A percentile compares a stretch with the other conserved stretches of the same genome.
phyloP scores from a whole-genome alignment of 768 basidiomycete genomes.

The Galerina marginata region DNA sequence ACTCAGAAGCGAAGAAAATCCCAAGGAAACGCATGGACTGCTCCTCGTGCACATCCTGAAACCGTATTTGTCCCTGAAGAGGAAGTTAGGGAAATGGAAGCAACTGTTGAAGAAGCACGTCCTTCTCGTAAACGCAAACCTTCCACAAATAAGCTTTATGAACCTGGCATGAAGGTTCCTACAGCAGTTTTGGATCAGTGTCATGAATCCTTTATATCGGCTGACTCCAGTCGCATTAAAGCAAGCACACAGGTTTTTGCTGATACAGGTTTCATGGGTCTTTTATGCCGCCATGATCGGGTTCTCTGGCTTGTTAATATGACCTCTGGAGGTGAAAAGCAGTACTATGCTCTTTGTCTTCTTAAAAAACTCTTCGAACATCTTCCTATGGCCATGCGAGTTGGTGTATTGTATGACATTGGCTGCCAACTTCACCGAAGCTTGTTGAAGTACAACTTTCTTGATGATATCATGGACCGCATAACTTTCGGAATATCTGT shows the following conservation, averaged over 20 bases:
- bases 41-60: conserved; percentile 22
- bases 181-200: conserved; percentile 38
- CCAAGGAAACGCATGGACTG: conserved; percentile 18
- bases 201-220: conserved; percentile 35
- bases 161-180: conserved; percentile 31
- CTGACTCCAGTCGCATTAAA: conserved; percentile 30
- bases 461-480: conserved; percentile 24
- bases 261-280: background rate
- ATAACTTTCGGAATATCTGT: conserved; percentile 37
- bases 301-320: conserved; percentile 2
- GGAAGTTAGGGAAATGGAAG: conserved; percentile 25
- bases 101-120: conserved; percentile 15
- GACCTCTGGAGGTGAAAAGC: conserved; percentile 2
- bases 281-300: conserved; percentile 1
- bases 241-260: conserved; percentile 25
- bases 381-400: conserved; percentile 28
- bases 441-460: conserved; percentile 31
- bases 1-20: conserved; percentile 33
- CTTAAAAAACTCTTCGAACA: conserved; percentile 37
- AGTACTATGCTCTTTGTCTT: conserved; percentile 32
- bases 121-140: background rate
- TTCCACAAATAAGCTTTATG: conserved; percentile 1
- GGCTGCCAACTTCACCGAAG: conserved; percentile 38
- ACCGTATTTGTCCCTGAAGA: conserved; percentile 25
- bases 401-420: conserved; percentile 40